Percentiles rank a stretch among this genome's conserved stretches.
These are phyloP conservation scores for Myxozyma lipomycoides DNA, from an alignment of 805 yeast genomes.

Conservation along the genomic window DNA sequence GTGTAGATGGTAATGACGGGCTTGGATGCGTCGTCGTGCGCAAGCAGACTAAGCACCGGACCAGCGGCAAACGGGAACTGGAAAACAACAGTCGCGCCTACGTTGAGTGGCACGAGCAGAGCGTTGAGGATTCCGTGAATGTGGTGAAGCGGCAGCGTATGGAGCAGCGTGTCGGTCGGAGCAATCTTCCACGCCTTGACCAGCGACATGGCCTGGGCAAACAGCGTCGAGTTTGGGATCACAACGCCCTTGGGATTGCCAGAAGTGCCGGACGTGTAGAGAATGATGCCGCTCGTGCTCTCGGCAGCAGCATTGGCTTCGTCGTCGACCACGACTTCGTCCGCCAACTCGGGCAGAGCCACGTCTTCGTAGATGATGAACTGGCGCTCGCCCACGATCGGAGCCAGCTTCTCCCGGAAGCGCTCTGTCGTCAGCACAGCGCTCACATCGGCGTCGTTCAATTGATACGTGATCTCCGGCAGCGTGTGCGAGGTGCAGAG, in stretches of 20 bases:
- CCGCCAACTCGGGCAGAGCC: constrained; percentile 9
- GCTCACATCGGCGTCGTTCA: constrained; percentile 33
- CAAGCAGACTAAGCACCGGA: constrained; percentile 28
- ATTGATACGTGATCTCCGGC: constrained; percentile 35
- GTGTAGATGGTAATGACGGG: constrained; percentile 36
- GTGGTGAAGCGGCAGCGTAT: constrained; percentile 38
- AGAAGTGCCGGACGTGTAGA: constrained; percentile 39
- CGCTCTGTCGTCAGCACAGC: constrained; percentile 33
- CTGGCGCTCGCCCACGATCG: constrained; percentile 21
- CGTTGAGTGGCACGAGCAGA: constrained; percentile 34
- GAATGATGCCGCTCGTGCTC: constrained; percentile 31
- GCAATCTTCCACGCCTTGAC: constrained; percentile 35
- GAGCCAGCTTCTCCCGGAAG: constrained; percentile 30
- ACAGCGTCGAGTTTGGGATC: constrained; percentile 34
- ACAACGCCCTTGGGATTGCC: constrained; percentile 39
- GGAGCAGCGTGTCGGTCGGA: constrained; percentile 32
- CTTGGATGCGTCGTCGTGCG: constrained; percentile 26
- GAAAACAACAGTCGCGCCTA: constrained; percentile 36
- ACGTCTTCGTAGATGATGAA: constrained; percentile 26
- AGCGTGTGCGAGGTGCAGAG: constrained; percentile 37
- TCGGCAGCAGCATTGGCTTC: constrained; percentile 5
- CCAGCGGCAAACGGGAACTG: constrained; percentile 35
- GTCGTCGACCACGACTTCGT: background rate
- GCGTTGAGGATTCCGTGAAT: constrained; percentile 39
- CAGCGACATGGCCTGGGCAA: constrained; percentile 36